phyloP scores from a whole-genome alignment of 2,329 filamentous ascomycete species.

The Beauveria pseudobassiana region DNA sequence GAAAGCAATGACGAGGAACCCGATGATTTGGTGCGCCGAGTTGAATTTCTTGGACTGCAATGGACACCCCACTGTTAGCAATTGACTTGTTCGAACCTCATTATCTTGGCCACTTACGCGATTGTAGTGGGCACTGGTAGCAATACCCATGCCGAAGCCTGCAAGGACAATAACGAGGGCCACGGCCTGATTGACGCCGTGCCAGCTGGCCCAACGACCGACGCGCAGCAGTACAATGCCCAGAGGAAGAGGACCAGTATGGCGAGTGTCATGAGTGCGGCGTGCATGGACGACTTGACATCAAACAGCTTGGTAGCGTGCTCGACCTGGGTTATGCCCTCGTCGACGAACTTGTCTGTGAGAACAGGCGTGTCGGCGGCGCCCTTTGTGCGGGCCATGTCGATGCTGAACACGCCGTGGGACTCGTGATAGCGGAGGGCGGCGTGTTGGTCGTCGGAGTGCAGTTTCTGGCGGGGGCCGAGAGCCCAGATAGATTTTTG shows the following conservation, averaged over 20 bases:
- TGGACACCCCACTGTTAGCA: conserved; percentile 12
- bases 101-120: conserved; percentile 36
- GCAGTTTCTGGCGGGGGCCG: conserved; percentile 38
- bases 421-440: conserved; percentile 43
- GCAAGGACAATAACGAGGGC: conserved; percentile 41
- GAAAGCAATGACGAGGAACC: conserved; percentile 44
- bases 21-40: conserved; percentile 51
- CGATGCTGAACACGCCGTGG: conserved; percentile 48
- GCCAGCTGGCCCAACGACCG: conserved; percentile 44
- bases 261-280: conserved; percentile 46
- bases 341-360: conserved; percentile 23
- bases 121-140: conserved; percentile 45
- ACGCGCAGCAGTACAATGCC: conserved; percentile 47
- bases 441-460: conserved; percentile 35
- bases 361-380: conserved; percentile 33
- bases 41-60: conserved; percentile 44
- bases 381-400: conserved; percentile 45
- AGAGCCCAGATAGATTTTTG: conserved; percentile 49
- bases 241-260: conserved; percentile 47
- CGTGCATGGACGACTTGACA: conserved; percentile 35
- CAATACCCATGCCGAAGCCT: conserved; percentile 46
- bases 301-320: conserved; percentile 27
- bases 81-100: not conserved
- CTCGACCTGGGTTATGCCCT: conserved; percentile 28
- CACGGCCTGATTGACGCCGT: conserved; percentile 45